A percentile compares a stretch with the other conserved stretches of the same genome.
Conservation (phyloP, 1,139 yeast genomes). For the Arxiozyma slooffiae region DNA sequence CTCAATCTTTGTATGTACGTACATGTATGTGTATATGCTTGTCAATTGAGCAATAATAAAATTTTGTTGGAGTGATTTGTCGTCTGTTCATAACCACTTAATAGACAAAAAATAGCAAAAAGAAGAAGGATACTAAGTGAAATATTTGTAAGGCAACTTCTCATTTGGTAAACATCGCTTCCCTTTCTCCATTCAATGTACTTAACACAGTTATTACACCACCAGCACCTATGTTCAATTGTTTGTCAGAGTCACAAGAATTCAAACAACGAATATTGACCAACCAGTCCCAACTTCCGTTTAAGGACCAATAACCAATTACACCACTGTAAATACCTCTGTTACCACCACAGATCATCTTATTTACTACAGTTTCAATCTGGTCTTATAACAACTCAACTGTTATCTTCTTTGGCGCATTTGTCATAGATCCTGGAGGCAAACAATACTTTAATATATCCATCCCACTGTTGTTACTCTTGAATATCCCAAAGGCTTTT, state of each 20-base stretch:
- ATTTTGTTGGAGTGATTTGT: too few relatives aligned
- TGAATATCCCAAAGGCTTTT: conserved; percentile 43
- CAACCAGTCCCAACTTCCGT: conserved; percentile 91
- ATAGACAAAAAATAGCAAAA: too few relatives aligned
- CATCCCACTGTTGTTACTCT: conserved; percentile 48
- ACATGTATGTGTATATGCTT: too few relatives aligned
- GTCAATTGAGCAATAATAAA: too few relatives aligned
- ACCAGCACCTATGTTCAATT: conserved; percentile 94
- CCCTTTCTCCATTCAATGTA: conserved; percentile 75
- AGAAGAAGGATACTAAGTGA: conserved; percentile 2
- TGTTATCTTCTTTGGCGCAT: conserved; percentile 92
- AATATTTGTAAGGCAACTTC: conserved; percentile 70
- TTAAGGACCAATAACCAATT: conserved; percentile 87
- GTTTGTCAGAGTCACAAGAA: conserved; percentile 38
- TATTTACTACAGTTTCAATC: conserved; percentile 31
- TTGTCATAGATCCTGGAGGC: conserved; percentile 99
- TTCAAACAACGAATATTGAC: conserved; percentile 83
- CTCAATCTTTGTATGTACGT: too few relatives aligned
- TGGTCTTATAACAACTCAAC: conserved; percentile 63
- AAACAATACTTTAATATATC: conserved; percentile 70
- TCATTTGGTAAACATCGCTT: conserved; percentile 77
- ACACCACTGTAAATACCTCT: conserved; percentile 93
- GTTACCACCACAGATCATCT: conserved; percentile 35
- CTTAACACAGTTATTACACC: conserved; percentile 94
- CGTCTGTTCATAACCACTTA: background rate